Base-by-base conservation (phyloP, 2,329 filamentous ascomycete genomes). In the Scedosporium minutisporum region DNA sequence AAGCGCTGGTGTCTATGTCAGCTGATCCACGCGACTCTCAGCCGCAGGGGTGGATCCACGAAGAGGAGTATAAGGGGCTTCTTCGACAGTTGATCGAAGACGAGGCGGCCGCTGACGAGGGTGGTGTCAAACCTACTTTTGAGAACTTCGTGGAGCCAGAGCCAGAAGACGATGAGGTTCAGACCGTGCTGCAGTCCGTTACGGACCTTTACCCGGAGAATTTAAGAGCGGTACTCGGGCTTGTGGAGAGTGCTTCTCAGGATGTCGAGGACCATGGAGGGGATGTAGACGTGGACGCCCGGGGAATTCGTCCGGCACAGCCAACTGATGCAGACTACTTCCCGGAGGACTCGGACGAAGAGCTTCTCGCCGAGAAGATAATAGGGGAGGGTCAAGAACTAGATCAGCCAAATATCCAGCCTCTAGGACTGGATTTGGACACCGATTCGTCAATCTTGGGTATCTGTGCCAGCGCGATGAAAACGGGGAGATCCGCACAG, bases 21-120 rank as follows among this genome's bases (percentile, higher is more conserved):
- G 91, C 91, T 5, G 89, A 95, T 72, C 79, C 86, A 38, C 83
- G 92, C 61, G 82, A 90, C 64, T 84, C 85, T 2, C 82, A 87
- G 46, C 80, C 85, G n/a, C 85, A 86, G n/a, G 87, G 86, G 0
- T 99, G 95, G 93, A 88, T 97, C 62, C 93, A 97, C 67, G 93
- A 97, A 71, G 87, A 91, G 57, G 93, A 96, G 69, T 93, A 88
- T 69, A 80, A 85, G 38, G 78, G 86, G 53, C 81, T 89, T 67
- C 77, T 96, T 1, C 74, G 78, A 33, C 76, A 82, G 27, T 78
- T 96, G 25, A 83, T 90, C 7, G 71, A 76, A 1, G 79, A 87
- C 25, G 92, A 97, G 71, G 82, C 78, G 64, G 74, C 74, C 4
- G 77, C 80, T 44, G 75, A 74, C 27, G 72, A 77, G 25, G 77